Evolutionary conservation across 1,139 yeast genomes (phyloP).

Genomic region (Pichia sp.): DNA sequence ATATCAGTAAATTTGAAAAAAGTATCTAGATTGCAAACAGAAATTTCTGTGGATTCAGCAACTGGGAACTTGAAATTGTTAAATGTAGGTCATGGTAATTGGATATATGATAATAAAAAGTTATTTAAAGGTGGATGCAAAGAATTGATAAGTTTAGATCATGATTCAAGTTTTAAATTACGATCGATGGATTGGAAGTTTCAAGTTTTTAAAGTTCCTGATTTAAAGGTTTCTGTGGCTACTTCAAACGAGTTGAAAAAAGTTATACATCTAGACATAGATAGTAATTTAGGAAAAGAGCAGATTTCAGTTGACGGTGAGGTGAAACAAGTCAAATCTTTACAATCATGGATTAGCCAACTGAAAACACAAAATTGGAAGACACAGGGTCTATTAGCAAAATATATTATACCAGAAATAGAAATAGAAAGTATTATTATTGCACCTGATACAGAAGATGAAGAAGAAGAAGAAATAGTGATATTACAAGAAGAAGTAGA

Average conservation of each 20-base stretch:
- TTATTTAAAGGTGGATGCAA: constrained; percentile 4
- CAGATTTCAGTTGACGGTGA: constrained; percentile 3
- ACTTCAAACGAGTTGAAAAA: background rate
- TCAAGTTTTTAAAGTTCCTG: constrained; percentile 1
- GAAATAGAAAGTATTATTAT: background rate
- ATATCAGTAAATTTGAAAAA: constrained; percentile 6
- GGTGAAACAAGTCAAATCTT: background rate
- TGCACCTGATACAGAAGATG: background rate
- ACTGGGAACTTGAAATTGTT: background rate
- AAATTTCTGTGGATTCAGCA: background rate
- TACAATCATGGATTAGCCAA: constrained; percentile 5
- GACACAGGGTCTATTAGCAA: constrained; percentile 6
- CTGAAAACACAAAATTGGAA: constrained; percentile 9
- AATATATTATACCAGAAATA: constrained; percentile 7
- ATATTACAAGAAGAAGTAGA: background rate
- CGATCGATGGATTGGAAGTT: constrained; percentile 9
- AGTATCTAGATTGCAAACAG: constrained; percentile 9
- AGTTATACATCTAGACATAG: background rate
- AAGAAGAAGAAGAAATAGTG: background rate
- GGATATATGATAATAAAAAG: background rate
- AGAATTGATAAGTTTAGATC: background rate
- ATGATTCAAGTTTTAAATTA: background rate
- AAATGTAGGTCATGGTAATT: constrained; percentile 9
- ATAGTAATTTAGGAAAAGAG: background rate
- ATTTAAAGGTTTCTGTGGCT: background rate